These are phyloP conservation scores for Onygenales sp. DNA, from an alignment of 2,329 filamentous ascomycete genomes.

Conservation along the genomic window DNA sequence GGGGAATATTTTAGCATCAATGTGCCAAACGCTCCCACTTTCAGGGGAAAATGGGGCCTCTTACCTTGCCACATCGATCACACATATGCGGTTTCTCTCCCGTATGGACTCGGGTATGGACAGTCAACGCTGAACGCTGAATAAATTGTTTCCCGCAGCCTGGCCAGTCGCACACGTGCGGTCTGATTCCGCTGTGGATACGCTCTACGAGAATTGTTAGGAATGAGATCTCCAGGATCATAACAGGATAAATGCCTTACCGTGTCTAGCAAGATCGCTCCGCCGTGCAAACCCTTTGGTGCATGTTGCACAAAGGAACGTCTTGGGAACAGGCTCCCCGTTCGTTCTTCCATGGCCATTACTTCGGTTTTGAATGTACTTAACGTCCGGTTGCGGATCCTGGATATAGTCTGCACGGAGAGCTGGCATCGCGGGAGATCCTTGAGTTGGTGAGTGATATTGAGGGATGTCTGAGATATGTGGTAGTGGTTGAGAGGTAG, in stretches of 20 bases:
- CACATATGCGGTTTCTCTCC: slow-evolving; percentile 98
- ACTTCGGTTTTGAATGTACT: slow-evolving; percentile 34
- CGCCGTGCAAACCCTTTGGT: slow-evolving; percentile 84
- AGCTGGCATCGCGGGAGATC: slow-evolving; percentile 43
- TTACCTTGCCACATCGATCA: slow-evolving; percentile 89
- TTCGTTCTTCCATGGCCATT: slow-evolving; percentile 33
- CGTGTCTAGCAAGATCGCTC: slow-evolving; percentile 89
- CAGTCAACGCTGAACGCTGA: slow-evolving; percentile 87
- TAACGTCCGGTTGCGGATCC: slow-evolving; percentile 28
- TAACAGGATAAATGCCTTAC: slow-evolving; percentile 44
- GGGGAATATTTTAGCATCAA: background rate
- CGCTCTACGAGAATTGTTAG: slow-evolving; percentile 53
- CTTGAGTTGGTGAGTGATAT: slow-evolving; percentile 45
- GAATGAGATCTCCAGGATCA: background rate
- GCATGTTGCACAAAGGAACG: slow-evolving; percentile 83
- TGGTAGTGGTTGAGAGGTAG: slow-evolving; percentile 43
- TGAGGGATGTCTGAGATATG: slow-evolving; percentile 43
- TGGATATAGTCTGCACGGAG: slow-evolving; percentile 47
- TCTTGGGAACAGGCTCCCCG: slow-evolving; percentile 51
- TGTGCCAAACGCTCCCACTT: background rate
- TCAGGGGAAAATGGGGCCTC: slow-evolving; percentile 13
- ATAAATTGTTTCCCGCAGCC: slow-evolving; percentile 95
- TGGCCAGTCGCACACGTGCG: slow-evolving; percentile 84
- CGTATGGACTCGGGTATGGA: slow-evolving; percentile 90
- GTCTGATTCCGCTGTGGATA: slow-evolving; percentile 84